phyloP scores from a whole-genome alignment of 139 green algal genomes.

The Choricystis sp. region DNA sequence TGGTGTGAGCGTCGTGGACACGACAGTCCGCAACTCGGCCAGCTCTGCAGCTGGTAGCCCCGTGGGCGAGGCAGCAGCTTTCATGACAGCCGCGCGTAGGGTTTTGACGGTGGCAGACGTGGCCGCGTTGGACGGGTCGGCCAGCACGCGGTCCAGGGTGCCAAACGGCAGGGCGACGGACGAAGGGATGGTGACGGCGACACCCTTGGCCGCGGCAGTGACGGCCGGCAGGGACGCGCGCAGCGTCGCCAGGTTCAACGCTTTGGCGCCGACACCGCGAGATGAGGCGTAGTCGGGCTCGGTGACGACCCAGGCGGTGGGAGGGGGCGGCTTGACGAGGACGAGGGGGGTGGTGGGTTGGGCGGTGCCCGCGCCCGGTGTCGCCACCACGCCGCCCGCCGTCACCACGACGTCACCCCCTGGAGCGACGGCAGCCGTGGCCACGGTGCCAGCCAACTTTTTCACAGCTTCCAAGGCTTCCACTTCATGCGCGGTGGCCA shows the following conservation, averaged over 20 bases:
- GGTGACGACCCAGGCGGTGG: conserved; percentile 19
- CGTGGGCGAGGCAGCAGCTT: neutral
- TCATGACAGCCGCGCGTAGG: conserved; percentile 16
- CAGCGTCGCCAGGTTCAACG: conserved; percentile 44
- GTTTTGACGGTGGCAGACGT: conserved; percentile 17
- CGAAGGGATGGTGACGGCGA: conserved; percentile 20
- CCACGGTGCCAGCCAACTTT: conserved; percentile 6
- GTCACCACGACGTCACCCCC: conserved; percentile 9
- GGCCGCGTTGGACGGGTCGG: conserved; percentile 22
- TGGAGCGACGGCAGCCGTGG: conserved; percentile 1
- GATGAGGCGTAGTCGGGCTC: conserved; percentile 33
- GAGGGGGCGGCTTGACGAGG: neutral
- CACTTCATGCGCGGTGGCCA: conserved; percentile 62
- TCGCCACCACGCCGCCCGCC: neutral
- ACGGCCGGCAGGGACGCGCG: conserved; percentile 15
- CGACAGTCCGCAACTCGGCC: conserved; percentile 12
- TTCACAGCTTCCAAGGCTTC: conserved; percentile 17
- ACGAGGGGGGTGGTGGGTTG: neutral
- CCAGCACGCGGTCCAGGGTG: conserved; percentile 58
- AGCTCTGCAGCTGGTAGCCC: conserved; percentile 18
- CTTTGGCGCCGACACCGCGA: conserved; percentile 61
- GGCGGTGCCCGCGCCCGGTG: neutral
- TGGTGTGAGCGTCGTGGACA: conserved; percentile 17
- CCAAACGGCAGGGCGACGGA: conserved; percentile 71
- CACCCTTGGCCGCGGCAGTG: no score